Base-by-base conservation (phyloP, 495 filamentous ascomycete species). In the Cercophora scortea region DNA sequence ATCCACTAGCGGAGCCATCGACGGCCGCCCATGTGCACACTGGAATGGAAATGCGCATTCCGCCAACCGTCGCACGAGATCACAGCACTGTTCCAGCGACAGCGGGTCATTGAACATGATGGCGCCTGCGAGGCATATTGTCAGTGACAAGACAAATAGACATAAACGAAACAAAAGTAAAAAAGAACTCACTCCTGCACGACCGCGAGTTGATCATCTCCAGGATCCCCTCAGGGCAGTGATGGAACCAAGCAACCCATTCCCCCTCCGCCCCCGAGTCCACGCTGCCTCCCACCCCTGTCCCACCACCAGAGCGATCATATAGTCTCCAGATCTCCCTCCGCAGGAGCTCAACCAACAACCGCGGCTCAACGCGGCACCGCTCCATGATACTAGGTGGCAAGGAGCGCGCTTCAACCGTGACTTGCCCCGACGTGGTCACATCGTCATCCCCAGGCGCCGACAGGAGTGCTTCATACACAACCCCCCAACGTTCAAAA, bases 81-180 rank as follows among this genome's bases (percentile, higher is more conserved):
- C 65, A 43, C 73, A 59, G 62, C 90, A 96, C 61, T 96, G 81
- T 8, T 77, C 75, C 1, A 71, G 50, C 1, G 72, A 77, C 42
- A 97, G 63, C 9, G 65, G 66, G 60, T 98, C 93, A 58, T 96
- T 96, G 71, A 98, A 98, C 93, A 98, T 98, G 67, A 97, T 87
- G 7, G 93, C 89, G 40, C 81, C 70, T 73, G 13, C 8, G 17
- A 8, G 8, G 15, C 36, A 25, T 25, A 25, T 1, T 10, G 42
- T 62, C 25, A 63, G 49, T 25, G 25, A 25, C 25, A 5, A 5
- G 25, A 25, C 25, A 5, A 25, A 25, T 40, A 55, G 19, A 13
- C 15, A 33, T 0, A 15, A 11, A 17, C 12, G 17, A 43, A 43
- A 17, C n/a, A n/a, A 19, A 9, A 8, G 16, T n/a, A n/a, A 42